Conservation (phyloP, 1,284 basidiomycete genomes). For the Thelephora terrestris region DNA sequence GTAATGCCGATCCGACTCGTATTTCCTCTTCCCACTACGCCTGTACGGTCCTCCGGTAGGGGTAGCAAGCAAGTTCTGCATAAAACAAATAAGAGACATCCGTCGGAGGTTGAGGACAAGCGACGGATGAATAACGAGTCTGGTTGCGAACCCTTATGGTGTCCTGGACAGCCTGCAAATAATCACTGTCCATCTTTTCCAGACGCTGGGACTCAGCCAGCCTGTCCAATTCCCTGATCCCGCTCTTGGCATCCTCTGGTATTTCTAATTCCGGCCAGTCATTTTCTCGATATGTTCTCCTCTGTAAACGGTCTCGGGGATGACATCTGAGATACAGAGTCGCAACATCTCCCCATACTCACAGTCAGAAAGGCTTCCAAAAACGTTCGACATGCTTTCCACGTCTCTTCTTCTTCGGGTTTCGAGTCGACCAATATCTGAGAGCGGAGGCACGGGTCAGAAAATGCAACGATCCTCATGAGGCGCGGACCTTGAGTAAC, state of each 20-base stretch:
- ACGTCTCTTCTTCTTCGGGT: conserved; percentile 21
- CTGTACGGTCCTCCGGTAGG: neutral
- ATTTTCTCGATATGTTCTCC: no score
- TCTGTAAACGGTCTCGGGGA: conserved; percentile 1
- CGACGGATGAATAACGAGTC: conserved; percentile 33
- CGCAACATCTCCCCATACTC: conserved; percentile 16
- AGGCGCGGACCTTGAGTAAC: conserved; percentile 36
- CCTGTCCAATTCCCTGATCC: no score
- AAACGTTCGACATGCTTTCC: conserved; percentile 29
- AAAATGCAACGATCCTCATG: neutral
- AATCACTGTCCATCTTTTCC: conserved; percentile 12
- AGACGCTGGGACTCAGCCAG: conserved; percentile 14
- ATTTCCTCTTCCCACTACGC: neutral
- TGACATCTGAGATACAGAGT: conserved; percentile 9
- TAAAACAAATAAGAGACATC: conserved; percentile 35
- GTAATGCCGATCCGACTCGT: neutral
- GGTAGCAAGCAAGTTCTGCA: conserved; percentile 33
- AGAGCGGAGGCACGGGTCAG: conserved; percentile 6
- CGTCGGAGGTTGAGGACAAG: conserved; percentile 30
- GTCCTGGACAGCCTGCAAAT: conserved; percentile 31
- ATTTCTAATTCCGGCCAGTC: no score
- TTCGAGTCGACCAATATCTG: conserved; percentile 18
- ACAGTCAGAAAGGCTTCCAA: conserved; percentile 34
- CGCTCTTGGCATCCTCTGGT: no score
- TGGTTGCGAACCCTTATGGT: conserved; percentile 60